These are phyloP conservation scores for Spergularia azorica DNA, from an alignment of 179 eudicot genomes.

Conservation along the genomic window DNA sequence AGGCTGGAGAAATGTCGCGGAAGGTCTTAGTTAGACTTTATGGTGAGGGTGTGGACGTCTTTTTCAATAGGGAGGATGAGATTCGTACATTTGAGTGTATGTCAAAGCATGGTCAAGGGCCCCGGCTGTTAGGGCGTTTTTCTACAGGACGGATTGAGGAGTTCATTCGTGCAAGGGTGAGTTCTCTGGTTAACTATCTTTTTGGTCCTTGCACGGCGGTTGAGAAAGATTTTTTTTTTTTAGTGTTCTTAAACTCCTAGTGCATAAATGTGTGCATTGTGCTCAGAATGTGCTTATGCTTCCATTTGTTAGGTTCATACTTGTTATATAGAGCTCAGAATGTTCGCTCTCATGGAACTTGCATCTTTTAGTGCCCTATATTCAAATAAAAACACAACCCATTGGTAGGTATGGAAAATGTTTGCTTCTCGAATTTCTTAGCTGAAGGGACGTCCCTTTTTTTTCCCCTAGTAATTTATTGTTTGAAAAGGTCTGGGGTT, in stretches of 20 bases:
- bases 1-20: slow-evolving; percentile 40
- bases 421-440: neutral
- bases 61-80: slow-evolving; percentile 76
- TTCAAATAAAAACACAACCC: neutral
- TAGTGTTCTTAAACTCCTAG: slow-evolving; percentile 1
- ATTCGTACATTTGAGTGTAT: slow-evolving; percentile 80
- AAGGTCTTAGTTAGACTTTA: slow-evolving; percentile 84
- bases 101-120: slow-evolving; percentile 84
- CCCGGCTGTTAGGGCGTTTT: slow-evolving; percentile 70
- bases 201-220: neutral
- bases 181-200: slow-evolving; percentile 3
- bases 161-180: slow-evolving; percentile 87
- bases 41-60: slow-evolving; percentile 82
- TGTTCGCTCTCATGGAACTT: neutral
- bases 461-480: neutral
- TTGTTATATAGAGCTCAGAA: neutral
- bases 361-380: neutral
- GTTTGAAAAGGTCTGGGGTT: neutral
- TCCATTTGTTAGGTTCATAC: neutral
- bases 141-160: slow-evolving; percentile 82
- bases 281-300: neutral
- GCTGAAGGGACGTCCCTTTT: neutral
- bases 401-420: too few relatives aligned
- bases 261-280: neutral
- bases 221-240: neutral